Percentiles rank a stretch among this genome's conserved stretches.
Evolutionary conservation across 164 flowering plant genomes (phyloP).

Genomic region (Annona cherimola): DNA sequence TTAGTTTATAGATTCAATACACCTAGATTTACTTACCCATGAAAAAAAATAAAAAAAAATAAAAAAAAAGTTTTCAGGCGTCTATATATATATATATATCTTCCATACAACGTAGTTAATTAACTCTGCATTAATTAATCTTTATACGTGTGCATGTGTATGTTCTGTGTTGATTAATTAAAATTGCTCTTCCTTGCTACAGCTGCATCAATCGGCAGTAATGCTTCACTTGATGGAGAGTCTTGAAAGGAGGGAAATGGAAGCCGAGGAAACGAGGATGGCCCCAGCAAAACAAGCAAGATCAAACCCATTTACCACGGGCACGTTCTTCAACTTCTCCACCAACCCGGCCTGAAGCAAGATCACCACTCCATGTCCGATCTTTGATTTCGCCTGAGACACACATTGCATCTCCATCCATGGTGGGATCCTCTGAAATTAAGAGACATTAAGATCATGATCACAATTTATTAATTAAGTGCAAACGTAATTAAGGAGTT

Average conservation of each 20-base stretch:
- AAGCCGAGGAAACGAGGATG: conserved; percentile 53
- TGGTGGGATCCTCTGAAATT: conserved; percentile 48
- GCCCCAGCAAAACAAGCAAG: conserved; percentile 80
- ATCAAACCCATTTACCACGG: conserved; percentile 53
- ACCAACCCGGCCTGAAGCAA: conserved; percentile 78
- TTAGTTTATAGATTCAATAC: no score
- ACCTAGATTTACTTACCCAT: no score
- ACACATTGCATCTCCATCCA: conserved; percentile 53
- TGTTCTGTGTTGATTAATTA: no score
- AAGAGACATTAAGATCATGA: not conserved
- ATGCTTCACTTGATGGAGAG: conserved; percentile 25
- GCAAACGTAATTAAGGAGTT: not conserved
- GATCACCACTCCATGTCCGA: conserved; percentile 77
- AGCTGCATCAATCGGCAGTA: no score
- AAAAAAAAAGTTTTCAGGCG: no score
- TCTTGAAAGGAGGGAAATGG: conserved; percentile 61
- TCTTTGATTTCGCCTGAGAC: conserved; percentile 53
- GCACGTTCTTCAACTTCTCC: conserved; percentile 64
- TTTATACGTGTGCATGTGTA: no score
- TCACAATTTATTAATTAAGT: not conserved
- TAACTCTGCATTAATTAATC: no score
- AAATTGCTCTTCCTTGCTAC: no score
- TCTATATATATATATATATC: no score
- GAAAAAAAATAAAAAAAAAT: no score
- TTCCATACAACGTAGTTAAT: no score